Evolutionary conservation across 805 yeast genomes (phyloP).

Genomic region (Candida silvicultrix): DNA sequence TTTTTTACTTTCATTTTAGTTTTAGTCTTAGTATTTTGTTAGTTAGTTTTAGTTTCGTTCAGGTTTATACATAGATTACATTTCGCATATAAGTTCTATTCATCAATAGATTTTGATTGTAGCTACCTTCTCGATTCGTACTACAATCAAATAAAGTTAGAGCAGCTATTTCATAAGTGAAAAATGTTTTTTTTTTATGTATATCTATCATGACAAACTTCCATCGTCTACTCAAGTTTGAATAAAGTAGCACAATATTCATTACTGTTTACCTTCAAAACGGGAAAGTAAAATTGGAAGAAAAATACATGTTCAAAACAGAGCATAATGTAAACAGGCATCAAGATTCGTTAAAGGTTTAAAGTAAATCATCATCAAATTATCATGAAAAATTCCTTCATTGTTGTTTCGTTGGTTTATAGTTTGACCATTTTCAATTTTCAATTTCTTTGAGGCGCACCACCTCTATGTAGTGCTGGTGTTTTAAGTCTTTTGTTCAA

Average conservation of each 20-base stretch:
- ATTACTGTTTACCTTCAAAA: no score
- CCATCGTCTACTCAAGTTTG: not conserved
- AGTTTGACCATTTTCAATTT: no score
- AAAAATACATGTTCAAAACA: not conserved
- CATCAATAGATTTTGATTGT: no score
- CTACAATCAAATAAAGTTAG: no score
- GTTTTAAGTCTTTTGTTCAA: constrained; percentile 20
- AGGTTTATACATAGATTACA: not conserved
- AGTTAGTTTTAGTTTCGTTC: not conserved
- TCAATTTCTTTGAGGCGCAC: constrained; percentile 9
- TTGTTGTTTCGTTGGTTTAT: no score
- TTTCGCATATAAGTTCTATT: not conserved
- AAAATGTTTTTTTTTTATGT: not conserved
- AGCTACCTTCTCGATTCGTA: no score
- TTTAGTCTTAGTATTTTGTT: not conserved
- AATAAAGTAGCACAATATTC: no score
- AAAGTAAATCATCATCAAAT: not conserved
- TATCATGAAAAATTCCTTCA: no score
- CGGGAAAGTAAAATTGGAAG: not conserved
- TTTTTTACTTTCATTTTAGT: not conserved
- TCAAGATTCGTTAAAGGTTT: not conserved
- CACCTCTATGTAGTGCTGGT: constrained; percentile 27
- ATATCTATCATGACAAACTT: not conserved
- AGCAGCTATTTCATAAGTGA: not conserved
- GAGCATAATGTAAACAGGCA: not conserved